Conservation (phyloP, 139 green algal genomes). For the Marvania coccoides region DNA sequence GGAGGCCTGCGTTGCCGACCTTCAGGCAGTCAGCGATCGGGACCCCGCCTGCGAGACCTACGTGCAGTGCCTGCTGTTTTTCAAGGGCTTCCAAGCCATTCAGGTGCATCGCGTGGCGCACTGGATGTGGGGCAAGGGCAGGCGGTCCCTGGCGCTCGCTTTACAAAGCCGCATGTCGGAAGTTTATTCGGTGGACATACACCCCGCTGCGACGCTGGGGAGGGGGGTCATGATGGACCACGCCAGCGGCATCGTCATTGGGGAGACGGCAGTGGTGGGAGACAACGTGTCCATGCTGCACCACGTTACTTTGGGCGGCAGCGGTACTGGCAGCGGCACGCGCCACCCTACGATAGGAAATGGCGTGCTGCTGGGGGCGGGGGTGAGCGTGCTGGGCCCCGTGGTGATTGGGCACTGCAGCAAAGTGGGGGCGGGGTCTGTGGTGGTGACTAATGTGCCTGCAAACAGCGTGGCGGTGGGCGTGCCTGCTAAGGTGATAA, state of each 20-base stretch:
- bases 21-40: constrained; percentile 70
- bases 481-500: constrained; percentile 75
- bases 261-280: constrained; percentile 88
- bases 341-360: constrained; percentile 70
- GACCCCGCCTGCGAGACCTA: constrained; percentile 90
- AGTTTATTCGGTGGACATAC: constrained; percentile 90
- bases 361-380: constrained; percentile 82
- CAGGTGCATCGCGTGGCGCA: constrained; percentile 91
- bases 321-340: constrained; percentile 61
- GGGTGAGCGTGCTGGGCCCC: constrained; percentile 73
- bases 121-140: constrained; percentile 72
- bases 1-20: constrained; percentile 59
- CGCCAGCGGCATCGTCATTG: constrained; percentile 76
- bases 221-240: constrained; percentile 95
- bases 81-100: constrained; percentile 93
- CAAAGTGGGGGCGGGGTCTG: constrained; percentile 79
- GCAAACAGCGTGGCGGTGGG: constrained; percentile 80
- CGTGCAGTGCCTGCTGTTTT: constrained; percentile 80
- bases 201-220: constrained; percentile 85
- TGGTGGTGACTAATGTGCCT: constrained; percentile 77
- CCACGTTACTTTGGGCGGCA: constrained; percentile 89
- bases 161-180: constrained; percentile 68
- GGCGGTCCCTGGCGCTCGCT: constrained; percentile 67
- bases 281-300: constrained; percentile 94
- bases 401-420: constrained; percentile 62